Conservation (phyloP, 148 eudicot species). For the Camellia japonica region DNA sequence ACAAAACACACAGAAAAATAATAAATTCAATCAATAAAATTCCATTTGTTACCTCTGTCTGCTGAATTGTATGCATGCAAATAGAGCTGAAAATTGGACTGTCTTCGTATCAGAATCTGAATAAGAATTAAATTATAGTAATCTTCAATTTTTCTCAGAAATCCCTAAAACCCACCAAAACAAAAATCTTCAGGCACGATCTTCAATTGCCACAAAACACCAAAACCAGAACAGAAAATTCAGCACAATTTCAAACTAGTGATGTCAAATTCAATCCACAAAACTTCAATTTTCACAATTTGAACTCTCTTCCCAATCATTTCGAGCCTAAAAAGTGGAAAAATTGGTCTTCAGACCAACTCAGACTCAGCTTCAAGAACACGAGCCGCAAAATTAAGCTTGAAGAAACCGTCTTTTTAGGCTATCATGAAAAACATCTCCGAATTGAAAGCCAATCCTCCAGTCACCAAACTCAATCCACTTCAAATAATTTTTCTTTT, state of each 20-base stretch:
- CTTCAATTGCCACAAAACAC: neutral
- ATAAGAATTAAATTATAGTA: neutral
- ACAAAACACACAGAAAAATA: neutral
- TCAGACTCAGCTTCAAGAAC: neutral
- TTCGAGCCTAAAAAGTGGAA: neutral
- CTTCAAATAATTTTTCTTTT: no score
- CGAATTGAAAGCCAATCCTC: neutral
- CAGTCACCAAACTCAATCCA: neutral
- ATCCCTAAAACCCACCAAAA: neutral
- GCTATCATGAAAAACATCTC: no score
- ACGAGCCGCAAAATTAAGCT: neutral
- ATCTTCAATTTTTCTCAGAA: neutral
- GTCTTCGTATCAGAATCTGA: neutral
- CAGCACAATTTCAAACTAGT: neutral
- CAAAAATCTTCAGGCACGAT: neutral
- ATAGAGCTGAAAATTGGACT: neutral
- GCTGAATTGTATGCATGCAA: neutral
- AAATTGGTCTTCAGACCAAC: neutral
- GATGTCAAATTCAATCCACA: neutral
- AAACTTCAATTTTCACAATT: neutral
- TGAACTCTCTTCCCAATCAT: neutral
- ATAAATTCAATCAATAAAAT: neutral
- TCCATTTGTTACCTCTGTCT: neutral
- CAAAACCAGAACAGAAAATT: neutral
- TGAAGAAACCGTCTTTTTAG: no score